A percentile compares a stretch with the other conserved stretches of the same genome.
Evolutionary conservation across 2,329 filamentous ascomycete species (phyloP).

Genomic region (Ciborinia camelliae): DNA sequence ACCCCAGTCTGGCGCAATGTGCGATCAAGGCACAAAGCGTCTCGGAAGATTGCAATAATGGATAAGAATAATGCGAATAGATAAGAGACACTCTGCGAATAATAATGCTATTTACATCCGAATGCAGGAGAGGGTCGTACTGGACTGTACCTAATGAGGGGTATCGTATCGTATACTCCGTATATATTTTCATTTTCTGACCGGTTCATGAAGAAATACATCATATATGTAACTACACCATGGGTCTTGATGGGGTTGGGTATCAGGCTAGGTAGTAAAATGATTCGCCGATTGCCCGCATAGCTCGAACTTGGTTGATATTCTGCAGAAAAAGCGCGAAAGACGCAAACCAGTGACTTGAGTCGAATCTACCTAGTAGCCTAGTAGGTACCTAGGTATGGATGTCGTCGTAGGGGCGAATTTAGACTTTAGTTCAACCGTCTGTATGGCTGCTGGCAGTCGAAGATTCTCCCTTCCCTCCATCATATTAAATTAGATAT

Average conservation of each 20-base stretch:
- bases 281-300: neutral
- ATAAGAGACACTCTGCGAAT: constrained; percentile 12
- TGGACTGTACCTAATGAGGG: constrained; percentile 16
- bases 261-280: neutral
- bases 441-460: neutral
- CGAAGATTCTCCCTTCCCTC: neutral
- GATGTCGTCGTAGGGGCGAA: neutral
- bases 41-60: constrained; percentile 2
- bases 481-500: constrained; percentile 1
- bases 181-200: constrained; percentile 17
- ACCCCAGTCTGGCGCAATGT: constrained; percentile 15
- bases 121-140: constrained; percentile 17
- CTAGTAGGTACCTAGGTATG: no score
- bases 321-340: neutral
- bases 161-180: no score
- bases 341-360: constrained; percentile 1
- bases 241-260: constrained; percentile 5
- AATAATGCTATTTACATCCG: constrained; percentile 10
- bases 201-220: constrained; percentile 16
- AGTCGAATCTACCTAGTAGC: no score
- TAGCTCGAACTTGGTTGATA: neutral
- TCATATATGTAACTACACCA: no score
- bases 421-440: neutral
- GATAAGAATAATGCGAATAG: constrained; percentile 17
- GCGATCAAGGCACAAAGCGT: constrained; percentile 19